Percentiles rank a stretch among this genome's conserved stretches.
Evolutionary conservation across 2,329 filamentous ascomycete species (phyloP).

Genomic region (Phoma sp.): DNA sequence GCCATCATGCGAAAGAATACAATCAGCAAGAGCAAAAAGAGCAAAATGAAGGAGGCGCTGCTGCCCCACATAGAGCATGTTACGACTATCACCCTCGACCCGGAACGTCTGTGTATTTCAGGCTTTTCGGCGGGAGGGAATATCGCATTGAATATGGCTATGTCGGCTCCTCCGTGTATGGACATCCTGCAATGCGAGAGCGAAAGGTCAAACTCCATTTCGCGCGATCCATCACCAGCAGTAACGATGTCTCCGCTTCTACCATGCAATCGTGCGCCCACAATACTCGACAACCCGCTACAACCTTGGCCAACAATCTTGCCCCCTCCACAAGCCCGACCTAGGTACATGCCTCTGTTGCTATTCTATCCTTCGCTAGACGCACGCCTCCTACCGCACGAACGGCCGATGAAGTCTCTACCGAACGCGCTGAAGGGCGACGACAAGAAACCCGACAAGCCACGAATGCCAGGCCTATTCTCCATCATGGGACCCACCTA

Average conservation of each 20-base stretch:
- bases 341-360: slow-evolving; percentile 48
- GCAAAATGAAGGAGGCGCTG: slow-evolving; percentile 24
- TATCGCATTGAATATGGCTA: slow-evolving; percentile 55
- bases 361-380: slow-evolving; percentile 56
- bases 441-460: slow-evolving; percentile 38
- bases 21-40: slow-evolving; percentile 18
- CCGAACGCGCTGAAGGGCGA: slow-evolving; percentile 46
- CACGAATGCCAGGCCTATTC: slow-evolving; percentile 45
- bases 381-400: slow-evolving; percentile 50
- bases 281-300: slow-evolving; percentile 40
- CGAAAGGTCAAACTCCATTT: slow-evolving; percentile 9
- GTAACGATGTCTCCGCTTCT: slow-evolving; percentile 39
- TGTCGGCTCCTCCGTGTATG: slow-evolving; percentile 45
- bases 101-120: slow-evolving; percentile 50
- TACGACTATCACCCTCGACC: slow-evolving; percentile 47
- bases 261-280: slow-evolving; percentile 37
- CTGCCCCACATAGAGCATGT: slow-evolving; percentile 26
- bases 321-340: slow-evolving; percentile 44
- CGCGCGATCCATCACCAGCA: slow-evolving; percentile 15
- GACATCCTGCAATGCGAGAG: slow-evolving; percentile 23
- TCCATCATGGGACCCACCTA: slow-evolving; percentile 53
- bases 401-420: slow-evolving; percentile 47
- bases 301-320: slow-evolving; percentile 49
- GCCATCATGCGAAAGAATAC: slow-evolving; percentile 33
- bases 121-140: slow-evolving; percentile 58